phyloP scores from a whole-genome alignment of 257 asterid species.

The Prunella vulgaris region DNA sequence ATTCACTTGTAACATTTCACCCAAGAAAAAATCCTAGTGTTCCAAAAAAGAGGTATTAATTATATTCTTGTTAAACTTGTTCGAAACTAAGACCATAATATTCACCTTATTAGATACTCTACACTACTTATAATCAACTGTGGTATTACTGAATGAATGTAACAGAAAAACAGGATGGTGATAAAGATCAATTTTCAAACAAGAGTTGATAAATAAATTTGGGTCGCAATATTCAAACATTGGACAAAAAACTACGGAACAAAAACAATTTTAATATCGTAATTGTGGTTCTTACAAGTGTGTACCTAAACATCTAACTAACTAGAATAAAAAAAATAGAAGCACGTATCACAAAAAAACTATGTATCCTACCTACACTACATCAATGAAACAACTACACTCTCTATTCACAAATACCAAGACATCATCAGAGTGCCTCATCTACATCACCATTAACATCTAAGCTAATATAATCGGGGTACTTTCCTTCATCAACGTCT shows the following conservation, averaged over 20 bases:
- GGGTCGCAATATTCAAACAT: neutral
- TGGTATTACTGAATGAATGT: too few species aligned
- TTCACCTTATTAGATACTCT: too few species aligned
- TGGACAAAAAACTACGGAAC: neutral
- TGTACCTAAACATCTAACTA: conserved; percentile 28
- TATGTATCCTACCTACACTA: conserved; percentile 7
- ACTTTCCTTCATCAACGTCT: conserved; percentile 39
- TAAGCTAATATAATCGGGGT: conserved; percentile 70
- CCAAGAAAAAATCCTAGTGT: neutral
- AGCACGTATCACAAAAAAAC: neutral
- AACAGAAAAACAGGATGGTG: neutral
- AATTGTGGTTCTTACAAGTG: conserved; percentile 7
- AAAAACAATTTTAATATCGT: neutral
- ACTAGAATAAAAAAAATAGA: neutral
- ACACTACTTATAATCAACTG: too few species aligned
- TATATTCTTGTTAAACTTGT: too few species aligned
- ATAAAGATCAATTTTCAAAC: neutral
- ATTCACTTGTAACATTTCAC: too few species aligned
- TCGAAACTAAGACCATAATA: too few species aligned
- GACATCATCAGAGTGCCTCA: conserved; percentile 17
- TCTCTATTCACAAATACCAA: conserved; percentile 29
- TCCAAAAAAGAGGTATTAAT: neutral
- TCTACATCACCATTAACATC: conserved; percentile 35
- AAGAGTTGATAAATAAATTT: too few species aligned
- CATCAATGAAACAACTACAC: conserved; percentile 8